These are phyloP conservation scores for Isoetes taiwanensis DNA, from an alignment of 75 land plant genomes.

Conservation along the genomic window DNA sequence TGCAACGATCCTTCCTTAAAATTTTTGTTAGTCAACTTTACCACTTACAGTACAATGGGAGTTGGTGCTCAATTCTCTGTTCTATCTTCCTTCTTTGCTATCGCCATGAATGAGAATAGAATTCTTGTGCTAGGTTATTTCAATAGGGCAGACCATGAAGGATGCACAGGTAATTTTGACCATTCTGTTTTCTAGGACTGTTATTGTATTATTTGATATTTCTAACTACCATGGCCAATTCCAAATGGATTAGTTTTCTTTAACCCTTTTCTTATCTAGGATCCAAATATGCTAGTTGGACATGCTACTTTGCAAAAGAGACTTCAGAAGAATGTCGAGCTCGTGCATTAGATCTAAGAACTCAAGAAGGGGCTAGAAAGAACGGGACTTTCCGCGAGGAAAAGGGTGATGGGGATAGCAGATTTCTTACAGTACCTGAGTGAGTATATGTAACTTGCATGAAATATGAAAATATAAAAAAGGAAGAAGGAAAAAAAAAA, in stretches of 20 bases:
- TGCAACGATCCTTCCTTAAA: slow-evolving; percentile 39
- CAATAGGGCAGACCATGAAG: slow-evolving; percentile 80
- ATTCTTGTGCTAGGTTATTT: slow-evolving; percentile 62
- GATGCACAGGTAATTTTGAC: slow-evolving; percentile 46
- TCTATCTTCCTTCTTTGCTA: slow-evolving; percentile 62
- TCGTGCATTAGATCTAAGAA: slow-evolving; percentile 40
- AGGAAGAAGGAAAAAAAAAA: too few species aligned
- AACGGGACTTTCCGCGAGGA: too few species aligned
- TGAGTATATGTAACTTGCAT: too few species aligned
- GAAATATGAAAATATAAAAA: too few species aligned
- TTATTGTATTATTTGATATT: not conserved
- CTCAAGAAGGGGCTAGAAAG: slow-evolving; percentile 38
- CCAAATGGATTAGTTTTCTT: not conserved
- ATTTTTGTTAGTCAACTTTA: slow-evolving; percentile 78
- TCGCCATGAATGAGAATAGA: slow-evolving; percentile 61
- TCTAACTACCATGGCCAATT: not conserved
- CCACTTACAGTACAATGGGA: slow-evolving; percentile 48
- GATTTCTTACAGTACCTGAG: too few species aligned
- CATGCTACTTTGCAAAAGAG: slow-evolving; percentile 74
- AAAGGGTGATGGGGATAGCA: too few species aligned
- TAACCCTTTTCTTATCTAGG: too few species aligned
- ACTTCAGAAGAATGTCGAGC: slow-evolving; percentile 63
- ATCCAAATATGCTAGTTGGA: slow-evolving; percentile 43
- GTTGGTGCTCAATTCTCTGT: slow-evolving; percentile 74
- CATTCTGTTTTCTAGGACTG: not conserved